A percentile compares a stretch with the other conserved stretches of the same genome.
phyloP scores from a whole-genome alignment of 768 basidiomycete species.

The Naganishia onofrii region DNA sequence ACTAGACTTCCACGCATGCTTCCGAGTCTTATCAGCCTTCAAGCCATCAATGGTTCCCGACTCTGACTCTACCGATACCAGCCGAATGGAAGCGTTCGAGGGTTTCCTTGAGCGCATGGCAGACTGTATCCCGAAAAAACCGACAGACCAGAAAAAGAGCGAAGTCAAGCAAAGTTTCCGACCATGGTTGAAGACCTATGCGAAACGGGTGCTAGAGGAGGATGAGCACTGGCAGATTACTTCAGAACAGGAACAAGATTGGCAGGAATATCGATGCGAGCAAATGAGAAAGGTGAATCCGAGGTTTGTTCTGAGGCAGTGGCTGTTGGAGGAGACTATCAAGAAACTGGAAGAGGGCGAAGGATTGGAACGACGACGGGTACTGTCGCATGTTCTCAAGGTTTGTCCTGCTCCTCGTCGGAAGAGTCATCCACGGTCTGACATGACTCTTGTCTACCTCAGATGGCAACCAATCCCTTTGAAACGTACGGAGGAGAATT shows the following conservation, averaged over 20 bases:
- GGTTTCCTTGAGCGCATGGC: constrained; percentile 38
- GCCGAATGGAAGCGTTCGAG: constrained; percentile 3
- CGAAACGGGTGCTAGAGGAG: constrained; percentile 56
- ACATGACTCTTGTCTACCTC: not conserved
- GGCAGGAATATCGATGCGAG: constrained; percentile 35
- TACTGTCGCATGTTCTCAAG: constrained; percentile 77
- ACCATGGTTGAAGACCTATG: constrained; percentile 66
- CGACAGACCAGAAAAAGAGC: constrained; percentile 23
- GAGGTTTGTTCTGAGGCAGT: constrained; percentile 87
- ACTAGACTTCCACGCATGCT: constrained; percentile 85
- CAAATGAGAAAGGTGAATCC: constrained; percentile 68
- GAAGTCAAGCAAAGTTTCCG: constrained; percentile 36
- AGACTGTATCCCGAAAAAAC: constrained; percentile 15
- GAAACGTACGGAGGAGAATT: constrained; percentile 81
- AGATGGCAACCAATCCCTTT: constrained; percentile 87
- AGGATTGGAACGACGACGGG: constrained; percentile 58
- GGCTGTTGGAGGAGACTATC: constrained; percentile 94
- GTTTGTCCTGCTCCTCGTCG: constrained; percentile 55
- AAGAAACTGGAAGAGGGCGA: constrained; percentile 60
- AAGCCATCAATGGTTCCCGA: constrained; percentile 51
- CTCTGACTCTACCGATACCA: not conserved
- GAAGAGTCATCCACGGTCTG: too few species aligned
- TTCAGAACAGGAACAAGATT: constrained; percentile 18
- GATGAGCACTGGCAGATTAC: constrained; percentile 56
- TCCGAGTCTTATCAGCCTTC: constrained; percentile 71